A percentile compares a stretch with the other conserved stretches of the same genome.
phyloP scores from a whole-genome alignment of 2,329 filamentous ascomycete genomes.

The Arthrobotrys megalospora region DNA sequence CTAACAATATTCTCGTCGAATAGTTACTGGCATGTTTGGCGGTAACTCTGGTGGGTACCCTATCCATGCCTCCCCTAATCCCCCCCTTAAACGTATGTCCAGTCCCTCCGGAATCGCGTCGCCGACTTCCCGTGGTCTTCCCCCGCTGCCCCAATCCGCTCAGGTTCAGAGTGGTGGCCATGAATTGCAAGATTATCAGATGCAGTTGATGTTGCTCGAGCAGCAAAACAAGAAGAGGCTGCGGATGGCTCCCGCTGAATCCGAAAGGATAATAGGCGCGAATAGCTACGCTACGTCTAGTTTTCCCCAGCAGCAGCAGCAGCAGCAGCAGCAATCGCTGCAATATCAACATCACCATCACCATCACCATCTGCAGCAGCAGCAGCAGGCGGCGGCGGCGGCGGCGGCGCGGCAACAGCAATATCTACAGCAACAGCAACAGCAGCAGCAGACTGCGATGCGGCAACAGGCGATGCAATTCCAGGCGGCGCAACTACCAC shows the following conservation, averaged over 20 bases:
- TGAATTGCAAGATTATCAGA: constrained; percentile 61
- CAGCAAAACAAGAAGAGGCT: constrained; percentile 63
- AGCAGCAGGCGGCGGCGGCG: too few species aligned
- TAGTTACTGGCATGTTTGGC: constrained; percentile 30
- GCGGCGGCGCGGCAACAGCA: too few species aligned
- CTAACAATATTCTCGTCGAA: neutral
- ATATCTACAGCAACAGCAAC: too few species aligned
- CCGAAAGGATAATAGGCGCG: constrained; percentile 7
- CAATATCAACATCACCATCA: too few species aligned
- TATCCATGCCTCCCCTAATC: neutral
- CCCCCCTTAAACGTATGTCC: neutral
- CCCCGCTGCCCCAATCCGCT: neutral
- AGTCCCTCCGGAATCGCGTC: too few species aligned
- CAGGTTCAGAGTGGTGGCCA: neutral
- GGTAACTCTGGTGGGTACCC: constrained; percentile 22
- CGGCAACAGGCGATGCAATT: neutral
- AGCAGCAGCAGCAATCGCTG: too few species aligned
- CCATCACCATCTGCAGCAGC: too few species aligned
- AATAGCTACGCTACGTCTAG: too few species aligned
- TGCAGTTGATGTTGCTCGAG: constrained; percentile 63
- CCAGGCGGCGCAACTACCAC: neutral
- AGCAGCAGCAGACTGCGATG: neutral
- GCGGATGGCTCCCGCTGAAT: constrained; percentile 46
- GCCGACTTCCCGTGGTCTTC: neutral
- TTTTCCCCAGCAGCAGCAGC: too few species aligned